Base-by-base conservation (phyloP, 345 rosid species). In the Linum usitatissimum region DNA sequence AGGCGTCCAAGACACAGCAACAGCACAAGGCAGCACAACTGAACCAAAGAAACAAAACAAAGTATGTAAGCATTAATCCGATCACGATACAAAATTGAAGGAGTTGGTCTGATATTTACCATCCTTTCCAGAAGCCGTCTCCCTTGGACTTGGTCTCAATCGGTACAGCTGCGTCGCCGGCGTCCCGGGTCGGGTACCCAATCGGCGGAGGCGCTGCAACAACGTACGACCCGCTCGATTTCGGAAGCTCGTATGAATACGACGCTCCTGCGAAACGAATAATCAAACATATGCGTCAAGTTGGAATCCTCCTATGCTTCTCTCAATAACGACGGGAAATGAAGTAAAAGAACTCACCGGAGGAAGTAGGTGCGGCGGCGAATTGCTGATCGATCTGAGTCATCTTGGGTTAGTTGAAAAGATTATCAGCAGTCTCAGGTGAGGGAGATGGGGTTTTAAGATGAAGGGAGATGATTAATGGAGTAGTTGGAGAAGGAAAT, bases 111-210 rank as follows among this genome's bases (percentile, higher is more conserved):
- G 6, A 20, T 20, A 51, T 20, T 61, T 77, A 86, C 93, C 93
- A 86, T 67, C 90, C 90, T 55, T 86, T 82, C 83, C 83, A 86
- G 73, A 86, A 86, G 13, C 86, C 93, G 55, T 86, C 93, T 0
- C 90, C 94, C 62, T 72, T 82, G 62, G 85, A 76, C 63, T 72
- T 79, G 12, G 94, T 84, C 69, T 81, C 80, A 23, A 83, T 62
- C 0, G 79, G 73, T 3, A 57, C 68, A 3, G 68, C 61, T 2
- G 61, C 58, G 21, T 64, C 75, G 54, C 61, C 71, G 30, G 53
- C 21, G 14, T 55, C 59, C 5, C 30, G 10, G 6, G 59, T 55
- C 59, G 59, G 59, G 59, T 55, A 55, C 2, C 59, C 59, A 13
- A 55, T 20, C 30, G 59, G 59, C 9, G 59, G 59, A 1, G 59